Evolutionary conservation across 2,329 filamentous ascomycete species (phyloP).

Genomic region (Alternaria rosae): DNA sequence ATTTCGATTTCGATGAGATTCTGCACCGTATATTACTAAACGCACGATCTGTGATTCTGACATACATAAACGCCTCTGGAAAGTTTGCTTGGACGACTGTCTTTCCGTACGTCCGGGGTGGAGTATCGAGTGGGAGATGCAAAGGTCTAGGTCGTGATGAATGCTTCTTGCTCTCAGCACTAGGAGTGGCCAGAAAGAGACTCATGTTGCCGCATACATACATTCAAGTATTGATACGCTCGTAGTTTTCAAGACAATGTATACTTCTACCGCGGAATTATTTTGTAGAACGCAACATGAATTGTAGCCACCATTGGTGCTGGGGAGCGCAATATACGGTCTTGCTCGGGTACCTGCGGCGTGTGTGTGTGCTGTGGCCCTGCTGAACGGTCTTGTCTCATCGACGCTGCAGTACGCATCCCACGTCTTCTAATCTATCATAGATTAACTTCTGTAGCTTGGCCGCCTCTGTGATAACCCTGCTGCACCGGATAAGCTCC

Average conservation of each 20-base stretch:
- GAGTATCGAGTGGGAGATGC: background rate
- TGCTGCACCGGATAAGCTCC: background rate
- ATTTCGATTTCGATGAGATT: background rate
- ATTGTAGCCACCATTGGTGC: background rate
- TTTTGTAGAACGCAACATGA: background rate
- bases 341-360: constrained; percentile 11
- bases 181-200: no score
- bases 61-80: background rate
- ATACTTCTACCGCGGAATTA: background rate
- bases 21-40: constrained; percentile 3
- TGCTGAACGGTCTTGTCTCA: background rate
- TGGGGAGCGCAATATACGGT: background rate
- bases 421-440: constrained; percentile 8
- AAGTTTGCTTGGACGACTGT: background rate
- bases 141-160: background rate
- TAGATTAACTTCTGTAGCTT: constrained; percentile 14
- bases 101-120: background rate
- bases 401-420: constrained; percentile 4
- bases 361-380: background rate
- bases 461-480: background rate
- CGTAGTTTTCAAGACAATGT: background rate
- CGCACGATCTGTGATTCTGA: background rate
- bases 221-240: no score
- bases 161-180: background rate
- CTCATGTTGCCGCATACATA: no score